Percentiles rank a stretch among this genome's conserved stretches.
Conservation (phyloP, 129 eudicot genomes). For the Helichrysum umbraculigerum region DNA sequence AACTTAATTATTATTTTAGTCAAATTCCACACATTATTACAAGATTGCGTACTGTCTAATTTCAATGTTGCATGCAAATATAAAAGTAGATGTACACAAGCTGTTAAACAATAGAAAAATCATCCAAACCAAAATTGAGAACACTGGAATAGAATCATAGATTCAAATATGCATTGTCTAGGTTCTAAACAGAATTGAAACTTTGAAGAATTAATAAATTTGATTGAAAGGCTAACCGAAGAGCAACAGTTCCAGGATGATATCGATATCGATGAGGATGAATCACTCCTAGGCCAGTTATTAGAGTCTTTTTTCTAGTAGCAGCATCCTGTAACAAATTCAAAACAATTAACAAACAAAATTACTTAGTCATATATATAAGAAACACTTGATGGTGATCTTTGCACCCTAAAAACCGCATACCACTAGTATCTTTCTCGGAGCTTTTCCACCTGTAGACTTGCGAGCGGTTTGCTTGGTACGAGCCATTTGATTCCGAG, state of each 20-base stretch:
- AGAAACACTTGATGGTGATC: background rate
- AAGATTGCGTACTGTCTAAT: too few species aligned
- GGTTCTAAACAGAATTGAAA: background rate
- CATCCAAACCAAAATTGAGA: background rate
- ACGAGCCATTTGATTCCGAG: constrained; percentile 44
- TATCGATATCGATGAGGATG: constrained; percentile 18
- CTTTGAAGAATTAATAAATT: background rate
- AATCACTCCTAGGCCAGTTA: constrained; percentile 39
- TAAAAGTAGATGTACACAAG: too few species aligned
- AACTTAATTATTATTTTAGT: too few species aligned
- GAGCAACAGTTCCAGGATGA: constrained; percentile 37
- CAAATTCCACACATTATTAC: background rate
- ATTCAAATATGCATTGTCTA: background rate
- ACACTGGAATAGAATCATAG: background rate
- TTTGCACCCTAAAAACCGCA: background rate
- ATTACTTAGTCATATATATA: background rate
- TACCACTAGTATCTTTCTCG: constrained; percentile 24
- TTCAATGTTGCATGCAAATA: too few species aligned
- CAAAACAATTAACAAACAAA: background rate
- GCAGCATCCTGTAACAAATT: constrained; percentile 11
- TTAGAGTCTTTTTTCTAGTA: constrained; percentile 37
- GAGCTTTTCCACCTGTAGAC: constrained; percentile 34
- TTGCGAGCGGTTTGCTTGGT: constrained; percentile 32
- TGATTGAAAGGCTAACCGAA: constrained; percentile 31
- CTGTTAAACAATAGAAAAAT: too few species aligned